Conservation (phyloP, 2,329 filamentous ascomycete species). For the Calonectria pseudoturangicola region DNA sequence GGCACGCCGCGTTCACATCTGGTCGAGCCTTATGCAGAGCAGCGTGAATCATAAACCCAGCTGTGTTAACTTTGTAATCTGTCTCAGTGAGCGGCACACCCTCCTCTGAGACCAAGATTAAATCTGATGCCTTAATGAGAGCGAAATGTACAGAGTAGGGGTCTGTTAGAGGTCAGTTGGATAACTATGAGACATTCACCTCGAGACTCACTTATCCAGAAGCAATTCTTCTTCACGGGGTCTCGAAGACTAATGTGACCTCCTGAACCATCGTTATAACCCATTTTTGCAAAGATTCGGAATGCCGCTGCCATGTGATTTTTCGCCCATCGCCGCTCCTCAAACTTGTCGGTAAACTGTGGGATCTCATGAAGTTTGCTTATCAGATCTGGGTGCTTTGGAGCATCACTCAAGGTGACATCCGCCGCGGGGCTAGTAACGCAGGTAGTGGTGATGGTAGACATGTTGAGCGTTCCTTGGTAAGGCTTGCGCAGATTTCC, state of each 20-base stretch:
- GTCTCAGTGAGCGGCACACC: conserved; percentile 76
- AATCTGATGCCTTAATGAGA: conserved; percentile 74
- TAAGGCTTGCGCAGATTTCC: no score
- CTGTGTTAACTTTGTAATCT: conserved; percentile 68
- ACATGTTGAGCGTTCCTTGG: no score
- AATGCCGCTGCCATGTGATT: conserved; percentile 66
- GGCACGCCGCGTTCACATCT: conserved; percentile 75
- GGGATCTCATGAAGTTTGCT: neutral
- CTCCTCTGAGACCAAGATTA: conserved; percentile 75
- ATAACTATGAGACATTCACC: neutral
- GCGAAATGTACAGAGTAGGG: conserved; percentile 71
- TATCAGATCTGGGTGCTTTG: no score
- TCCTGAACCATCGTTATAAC: conserved; percentile 75
- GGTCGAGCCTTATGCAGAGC: conserved; percentile 75
- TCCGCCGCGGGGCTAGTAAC: no score
- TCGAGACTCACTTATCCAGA: conserved; percentile 70
- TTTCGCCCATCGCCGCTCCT: conserved; percentile 55
- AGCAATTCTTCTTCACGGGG: conserved; percentile 72
- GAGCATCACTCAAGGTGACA: no score
- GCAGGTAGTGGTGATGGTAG: no score
- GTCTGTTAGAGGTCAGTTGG: neutral
- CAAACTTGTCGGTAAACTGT: neutral
- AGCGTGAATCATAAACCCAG: conserved; percentile 77
- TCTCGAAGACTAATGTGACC: conserved; percentile 79
- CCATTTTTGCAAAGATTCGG: conserved; percentile 65